A percentile compares a stretch with the other conserved stretches of the same genome.
These are phyloP conservation scores for Apophysomyces ossiformis DNA, from an alignment of 371 early-diverging fungal genomes.

Conservation along the genomic window DNA sequence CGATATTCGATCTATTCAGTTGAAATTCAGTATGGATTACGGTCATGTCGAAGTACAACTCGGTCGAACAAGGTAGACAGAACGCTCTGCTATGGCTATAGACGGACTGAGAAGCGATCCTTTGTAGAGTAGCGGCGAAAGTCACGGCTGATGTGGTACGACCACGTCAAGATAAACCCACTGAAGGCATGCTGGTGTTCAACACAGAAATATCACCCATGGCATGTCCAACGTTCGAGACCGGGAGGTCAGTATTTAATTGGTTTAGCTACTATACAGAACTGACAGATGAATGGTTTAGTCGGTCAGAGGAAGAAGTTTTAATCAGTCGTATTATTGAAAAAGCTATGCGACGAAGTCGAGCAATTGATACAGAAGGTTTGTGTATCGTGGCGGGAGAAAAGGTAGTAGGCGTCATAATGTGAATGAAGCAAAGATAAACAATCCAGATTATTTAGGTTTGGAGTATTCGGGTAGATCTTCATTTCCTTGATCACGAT, in stretches of 20 bases:
- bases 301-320: constrained; percentile 82
- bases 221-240: constrained; percentile 79
- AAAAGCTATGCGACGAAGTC: constrained; percentile 79
- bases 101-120: neutral
- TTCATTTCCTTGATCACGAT: constrained; percentile 90
- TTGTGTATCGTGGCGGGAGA: constrained; percentile 96
- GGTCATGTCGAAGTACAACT: constrained; percentile 84
- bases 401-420: constrained; percentile 54
- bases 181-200: constrained; percentile 85
- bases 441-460: constrained; percentile 56
- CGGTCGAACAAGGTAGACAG: constrained; percentile 73
- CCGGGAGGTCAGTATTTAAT: constrained; percentile 52
- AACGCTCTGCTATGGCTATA: neutral
- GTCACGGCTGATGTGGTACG: constrained; percentile 89
- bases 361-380: constrained; percentile 95
- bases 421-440: neutral
- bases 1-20: constrained; percentile 73
- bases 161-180: constrained; percentile 78
- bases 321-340: constrained; percentile 86
- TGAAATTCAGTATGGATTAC: constrained; percentile 70
- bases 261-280: neutral
- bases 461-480: constrained; percentile 90
- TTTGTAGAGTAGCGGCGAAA: constrained; percentile 75
- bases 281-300: constrained; percentile 18
- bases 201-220: constrained; percentile 88